These are phyloP conservation scores for Eragrostis curvula DNA, from an alignment of 176 grass and related monocot genomes.

Conservation along the genomic window DNA sequence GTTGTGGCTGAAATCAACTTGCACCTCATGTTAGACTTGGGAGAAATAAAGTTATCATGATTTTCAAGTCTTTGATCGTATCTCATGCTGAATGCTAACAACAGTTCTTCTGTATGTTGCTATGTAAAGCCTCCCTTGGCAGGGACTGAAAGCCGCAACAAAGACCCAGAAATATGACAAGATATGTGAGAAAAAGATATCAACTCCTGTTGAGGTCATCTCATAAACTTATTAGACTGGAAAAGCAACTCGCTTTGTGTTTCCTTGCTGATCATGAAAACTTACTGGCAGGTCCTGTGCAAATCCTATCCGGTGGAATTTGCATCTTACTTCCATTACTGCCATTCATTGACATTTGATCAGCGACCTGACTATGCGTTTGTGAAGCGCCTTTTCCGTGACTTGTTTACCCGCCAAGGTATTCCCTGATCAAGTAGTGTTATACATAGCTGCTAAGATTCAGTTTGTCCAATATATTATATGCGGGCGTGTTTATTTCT, in stretches of 20 bases:
- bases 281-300: constrained; percentile 73
- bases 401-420: constrained; percentile 86
- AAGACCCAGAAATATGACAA: constrained; percentile 97
- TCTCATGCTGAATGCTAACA: constrained; percentile 36
- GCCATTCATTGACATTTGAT: constrained; percentile 92
- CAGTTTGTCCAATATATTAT: constrained; percentile 4
- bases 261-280: constrained; percentile 25
- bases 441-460: neutral
- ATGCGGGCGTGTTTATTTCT: constrained; percentile 13
- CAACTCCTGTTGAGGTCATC: constrained; percentile 86
- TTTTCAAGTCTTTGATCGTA: neutral
- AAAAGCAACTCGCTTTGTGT: neutral
- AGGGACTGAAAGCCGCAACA: constrained; percentile 94
- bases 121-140: constrained; percentile 86
- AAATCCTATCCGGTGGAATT: constrained; percentile 91
- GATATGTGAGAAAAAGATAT: constrained; percentile 92
- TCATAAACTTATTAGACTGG: constrained; percentile 23
- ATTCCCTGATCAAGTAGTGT: constrained; percentile 27
- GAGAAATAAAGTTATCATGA: neutral
- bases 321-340: constrained; percentile 98
- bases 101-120: constrained; percentile 36
- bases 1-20: neutral
- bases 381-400: constrained; percentile 85
- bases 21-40: neutral
- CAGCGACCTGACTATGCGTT: constrained; percentile 97